These are phyloP conservation scores for Pecoramyces ruminantium DNA, from an alignment of 192 early-diverging fungal genomes.

Conservation along the genomic window DNA sequence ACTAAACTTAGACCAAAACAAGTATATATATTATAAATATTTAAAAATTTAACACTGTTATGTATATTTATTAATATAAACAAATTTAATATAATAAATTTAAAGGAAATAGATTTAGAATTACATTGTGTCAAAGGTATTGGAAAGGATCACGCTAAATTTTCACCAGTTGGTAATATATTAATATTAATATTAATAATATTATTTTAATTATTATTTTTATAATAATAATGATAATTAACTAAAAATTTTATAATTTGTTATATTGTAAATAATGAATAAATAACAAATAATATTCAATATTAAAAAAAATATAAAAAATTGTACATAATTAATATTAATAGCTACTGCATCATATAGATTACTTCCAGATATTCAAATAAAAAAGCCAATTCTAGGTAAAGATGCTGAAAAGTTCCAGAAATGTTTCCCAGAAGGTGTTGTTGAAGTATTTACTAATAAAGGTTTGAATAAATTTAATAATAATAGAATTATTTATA, in stretches of 20 bases:
- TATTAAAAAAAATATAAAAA: no score
- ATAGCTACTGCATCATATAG: slow-evolving; percentile 82
- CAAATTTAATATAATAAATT: neutral
- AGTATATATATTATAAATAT: neutral
- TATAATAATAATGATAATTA: no score
- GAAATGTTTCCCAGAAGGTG: slow-evolving; percentile 73
- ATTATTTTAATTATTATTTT: no score
- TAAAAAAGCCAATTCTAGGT: slow-evolving; percentile 67
- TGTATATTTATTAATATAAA: neutral
- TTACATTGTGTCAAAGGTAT: slow-evolving; percentile 81
- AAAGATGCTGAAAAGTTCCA: slow-evolving; percentile 67
- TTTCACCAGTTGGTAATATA: slow-evolving; percentile 65
- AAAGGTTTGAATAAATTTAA: slow-evolving; percentile 11
- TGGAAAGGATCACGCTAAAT: slow-evolving; percentile 93
- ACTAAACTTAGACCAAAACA: slow-evolving; percentile 88
- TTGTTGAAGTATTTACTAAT: slow-evolving; percentile 58
- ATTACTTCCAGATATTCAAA: slow-evolving; percentile 76
- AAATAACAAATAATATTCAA: no score
- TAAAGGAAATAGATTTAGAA: slow-evolving; percentile 48
- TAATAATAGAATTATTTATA: no score
- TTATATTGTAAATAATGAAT: no score
- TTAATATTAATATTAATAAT: no score
- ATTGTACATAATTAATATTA: no score
- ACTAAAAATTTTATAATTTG: no score
- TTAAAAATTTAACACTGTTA: neutral